These are phyloP conservation scores for Ustilago xerochloae DNA, from an alignment of 1,284 basidiomycete species.

Conservation along the genomic window DNA sequence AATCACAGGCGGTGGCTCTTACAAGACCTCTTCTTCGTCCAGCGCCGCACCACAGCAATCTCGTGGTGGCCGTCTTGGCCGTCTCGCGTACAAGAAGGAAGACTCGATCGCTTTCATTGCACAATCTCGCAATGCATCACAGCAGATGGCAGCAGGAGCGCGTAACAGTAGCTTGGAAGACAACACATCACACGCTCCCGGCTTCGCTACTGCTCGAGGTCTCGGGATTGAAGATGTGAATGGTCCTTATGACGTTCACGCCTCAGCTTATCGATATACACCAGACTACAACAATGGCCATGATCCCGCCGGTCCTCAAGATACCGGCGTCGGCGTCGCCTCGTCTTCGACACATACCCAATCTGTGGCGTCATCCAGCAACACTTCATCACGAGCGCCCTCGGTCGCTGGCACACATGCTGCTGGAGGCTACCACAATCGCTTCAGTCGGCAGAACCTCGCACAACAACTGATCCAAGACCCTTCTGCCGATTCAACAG, in stretches of 20 bases:
- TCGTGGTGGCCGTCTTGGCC: slow-evolving; percentile 38
- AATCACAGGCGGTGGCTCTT: neutral
- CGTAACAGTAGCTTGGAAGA: slow-evolving; percentile 8
- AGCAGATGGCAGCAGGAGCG: slow-evolving; percentile 4
- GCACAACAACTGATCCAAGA: slow-evolving; percentile 12
- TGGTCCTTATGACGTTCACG: neutral
- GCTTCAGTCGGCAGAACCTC: slow-evolving; percentile 37
- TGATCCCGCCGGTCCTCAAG: neutral
- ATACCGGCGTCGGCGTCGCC: slow-evolving; percentile 7
- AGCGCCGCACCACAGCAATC: slow-evolving; percentile 6
- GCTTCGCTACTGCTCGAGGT: slow-evolving; percentile 9
- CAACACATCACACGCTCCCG: neutral
- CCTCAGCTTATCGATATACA: neutral
- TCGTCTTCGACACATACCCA: slow-evolving; percentile 5
- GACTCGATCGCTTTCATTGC: slow-evolving; percentile 41
- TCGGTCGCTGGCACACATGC: slow-evolving; percentile 28
- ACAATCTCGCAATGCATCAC: slow-evolving; percentile 31
- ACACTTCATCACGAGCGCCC: slow-evolving; percentile 28
- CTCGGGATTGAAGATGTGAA: slow-evolving; percentile 17
- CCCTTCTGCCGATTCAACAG: slow-evolving; percentile 3
- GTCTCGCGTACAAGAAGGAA: slow-evolving; percentile 50
- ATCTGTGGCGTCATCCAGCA: slow-evolving; percentile 9
- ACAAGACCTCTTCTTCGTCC: neutral
- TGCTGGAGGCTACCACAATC: slow-evolving; percentile 29
- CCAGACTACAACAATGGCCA: neutral